Conservation (phyloP, 352 stramenopile genomes). For the Globisporangium cystogenes region DNA sequence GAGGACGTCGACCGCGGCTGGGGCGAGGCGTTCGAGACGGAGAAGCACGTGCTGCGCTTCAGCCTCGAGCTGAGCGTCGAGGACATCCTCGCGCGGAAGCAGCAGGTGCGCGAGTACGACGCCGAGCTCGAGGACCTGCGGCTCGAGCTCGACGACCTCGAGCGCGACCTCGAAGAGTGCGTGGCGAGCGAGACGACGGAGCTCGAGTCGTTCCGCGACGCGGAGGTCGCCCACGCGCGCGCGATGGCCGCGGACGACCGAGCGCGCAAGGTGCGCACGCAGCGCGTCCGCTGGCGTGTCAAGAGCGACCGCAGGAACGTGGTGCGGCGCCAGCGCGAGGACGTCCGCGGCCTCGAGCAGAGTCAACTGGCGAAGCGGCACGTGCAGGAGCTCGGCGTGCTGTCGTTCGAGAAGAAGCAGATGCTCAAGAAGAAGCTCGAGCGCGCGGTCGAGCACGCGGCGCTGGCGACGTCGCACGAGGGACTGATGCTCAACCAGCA, state of each 20-base stretch:
- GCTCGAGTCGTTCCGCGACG: conserved; percentile 48
- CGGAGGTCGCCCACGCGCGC: conserved; percentile 42
- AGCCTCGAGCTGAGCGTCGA: conserved; percentile 72
- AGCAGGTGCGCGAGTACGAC: conserved; percentile 72
- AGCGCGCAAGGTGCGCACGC: conserved; percentile 28
- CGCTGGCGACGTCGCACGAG: conserved; percentile 32
- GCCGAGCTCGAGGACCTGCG: conserved; percentile 62
- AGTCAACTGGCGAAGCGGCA: conserved; percentile 31
- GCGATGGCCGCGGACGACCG: conserved; percentile 37
- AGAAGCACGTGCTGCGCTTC: conserved; percentile 66
- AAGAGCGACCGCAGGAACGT: conserved; percentile 53
- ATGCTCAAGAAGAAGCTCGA: conserved; percentile 39
- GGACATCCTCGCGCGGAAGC: conserved; percentile 50
- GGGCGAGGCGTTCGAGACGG: conserved; percentile 71
- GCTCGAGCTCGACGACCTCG: conserved; percentile 73
- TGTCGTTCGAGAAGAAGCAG: conserved; percentile 56
- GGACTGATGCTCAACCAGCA: conserved; percentile 36
- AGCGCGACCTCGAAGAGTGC: conserved; percentile 68
- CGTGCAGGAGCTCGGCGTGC: conserved; percentile 37
- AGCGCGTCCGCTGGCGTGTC: conserved; percentile 62
- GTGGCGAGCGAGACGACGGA: conserved; percentile 60
- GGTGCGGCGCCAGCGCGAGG: conserved; percentile 33
- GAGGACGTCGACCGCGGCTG: conserved; percentile 74
- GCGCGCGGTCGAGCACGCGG: conserved; percentile 33
- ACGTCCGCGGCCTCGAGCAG: conserved; percentile 21